Evolutionary conservation across 345 rosid species (phyloP).

Genomic region (Populus simonii): DNA sequence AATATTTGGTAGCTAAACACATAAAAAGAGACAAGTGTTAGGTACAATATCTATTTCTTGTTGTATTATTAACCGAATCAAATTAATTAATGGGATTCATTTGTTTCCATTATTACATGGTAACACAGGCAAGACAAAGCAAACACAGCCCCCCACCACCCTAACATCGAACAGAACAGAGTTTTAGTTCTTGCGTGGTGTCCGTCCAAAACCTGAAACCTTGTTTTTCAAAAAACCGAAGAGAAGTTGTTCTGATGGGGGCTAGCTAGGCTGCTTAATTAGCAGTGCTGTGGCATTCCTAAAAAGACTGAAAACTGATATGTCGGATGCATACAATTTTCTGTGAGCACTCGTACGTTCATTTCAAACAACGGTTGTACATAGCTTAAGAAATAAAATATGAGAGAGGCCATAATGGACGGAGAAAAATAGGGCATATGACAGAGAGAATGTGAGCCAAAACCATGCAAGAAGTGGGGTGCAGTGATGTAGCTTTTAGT

Average conservation of each 20-base stretch:
- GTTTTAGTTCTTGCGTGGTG: constrained; percentile 30
- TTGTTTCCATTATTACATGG: constrained; percentile 20
- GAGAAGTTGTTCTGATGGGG: not conserved
- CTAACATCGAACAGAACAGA: constrained; percentile 25
- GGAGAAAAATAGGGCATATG: not conserved
- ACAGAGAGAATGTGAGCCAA: constrained; percentile 25
- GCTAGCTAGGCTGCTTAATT: not conserved
- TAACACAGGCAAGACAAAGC: constrained; percentile 13
- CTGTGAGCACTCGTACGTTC: constrained; percentile 18
- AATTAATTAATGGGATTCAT: constrained; percentile 8
- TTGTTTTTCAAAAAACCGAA: constrained; percentile 14
- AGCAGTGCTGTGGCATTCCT: not conserved
- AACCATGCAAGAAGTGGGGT: constrained; percentile 5
- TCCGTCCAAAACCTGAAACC: not conserved
- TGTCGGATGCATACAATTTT: not conserved
- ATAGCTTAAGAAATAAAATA: constrained; percentile 5
- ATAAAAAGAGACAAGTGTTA: constrained; percentile 29
- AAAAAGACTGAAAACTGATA: constrained; percentile 6
- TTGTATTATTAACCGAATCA: constrained; percentile 14
- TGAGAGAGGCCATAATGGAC: constrained; percentile 29
- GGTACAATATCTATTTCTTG: constrained; percentile 29
- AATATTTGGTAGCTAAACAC: not conserved
- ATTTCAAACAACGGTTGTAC: constrained; percentile 10
- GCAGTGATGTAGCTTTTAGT: constrained; percentile 5
- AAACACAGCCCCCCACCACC: constrained; percentile 16